Base-by-base conservation (phyloP, 2,329 filamentous ascomycete species). In the Sphaceloma murrayae region DNA sequence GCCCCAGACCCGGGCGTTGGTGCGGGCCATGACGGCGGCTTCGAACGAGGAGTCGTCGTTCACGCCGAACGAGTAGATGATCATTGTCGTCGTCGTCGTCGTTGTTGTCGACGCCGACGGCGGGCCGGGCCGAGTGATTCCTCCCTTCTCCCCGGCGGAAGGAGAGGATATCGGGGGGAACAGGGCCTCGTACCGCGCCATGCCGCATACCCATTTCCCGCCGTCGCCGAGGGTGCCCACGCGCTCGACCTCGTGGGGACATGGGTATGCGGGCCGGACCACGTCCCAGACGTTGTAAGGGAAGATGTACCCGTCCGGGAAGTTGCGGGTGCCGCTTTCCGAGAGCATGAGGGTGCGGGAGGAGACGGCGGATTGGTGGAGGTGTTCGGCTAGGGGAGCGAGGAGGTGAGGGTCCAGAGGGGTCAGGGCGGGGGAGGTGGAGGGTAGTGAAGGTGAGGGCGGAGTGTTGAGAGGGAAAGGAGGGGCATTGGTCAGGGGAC, bases 141-240 rank as follows among this genome's bases (percentile, higher is more conserved):
- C n/a, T n/a, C n/a, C n/a, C n/a, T n/a, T n/a, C n/a, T n/a, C 42
- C 57, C 59, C 8, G 58, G 53, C 22, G 39, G 48, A 17, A 40
- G 47, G 9, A 50, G 50, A 34, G 53, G 49, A 27, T 6, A 27
- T 27, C 24, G 24, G 11, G 24, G 11, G 11, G 24, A 11, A 27
- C 24, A 6, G 11, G 24, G 24, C 24, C 24, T 27, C 7, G 24
- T 27, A 27, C 7, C 11, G 24, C 24, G 24, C 6, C 59, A 66
- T 63, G 30, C 64, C 64, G 51, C 63, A 67, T 10, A 66, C 58
- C 59, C 62, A 64, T 49, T 67, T 67, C 14, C 65, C 65, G 14
- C 65, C 64, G 31, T 66, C 63, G 24, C 64, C 64, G 4, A 64
- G 48, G 3, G 56, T 52, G 2, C 65, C 65, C 2, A 67, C 52